Percentiles rank a stretch among this genome's conserved stretches.
phyloP scores from a whole-genome alignment of 2,329 filamentous ascomycete genomes.

The Bipolaris sorokiniana region DNA sequence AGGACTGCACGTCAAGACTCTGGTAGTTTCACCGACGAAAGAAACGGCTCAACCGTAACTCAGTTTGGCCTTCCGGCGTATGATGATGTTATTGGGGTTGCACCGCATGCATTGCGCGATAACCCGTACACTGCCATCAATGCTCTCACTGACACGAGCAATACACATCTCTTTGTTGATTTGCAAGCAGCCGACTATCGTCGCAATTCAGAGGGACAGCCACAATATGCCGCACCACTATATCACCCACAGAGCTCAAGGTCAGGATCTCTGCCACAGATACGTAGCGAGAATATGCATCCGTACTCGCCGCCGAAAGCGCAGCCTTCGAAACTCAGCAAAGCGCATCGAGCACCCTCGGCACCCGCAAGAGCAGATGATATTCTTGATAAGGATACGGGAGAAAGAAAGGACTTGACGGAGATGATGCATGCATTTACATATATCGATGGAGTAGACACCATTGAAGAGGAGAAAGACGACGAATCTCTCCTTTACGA shows the following conservation, averaged over 20 bases:
- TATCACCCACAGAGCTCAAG: slow-evolving; percentile 22
- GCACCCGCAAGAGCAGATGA: slow-evolving; percentile 25
- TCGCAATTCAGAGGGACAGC: slow-evolving; percentile 34
- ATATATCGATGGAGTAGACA: slow-evolving; percentile 32
- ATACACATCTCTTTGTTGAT: slow-evolving; percentile 5
- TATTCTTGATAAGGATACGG: slow-evolving; percentile 40
- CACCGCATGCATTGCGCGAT: slow-evolving; percentile 22
- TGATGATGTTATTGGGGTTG: slow-evolving; percentile 14
- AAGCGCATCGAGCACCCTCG: slow-evolving; percentile 27
- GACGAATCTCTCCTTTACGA: slow-evolving; percentile 29
- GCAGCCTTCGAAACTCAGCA: slow-evolving; percentile 29
- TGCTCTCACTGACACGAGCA: slow-evolving; percentile 4
- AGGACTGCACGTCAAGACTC: slow-evolving; percentile 31
- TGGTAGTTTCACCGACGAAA: slow-evolving; percentile 31
- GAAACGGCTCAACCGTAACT: slow-evolving; percentile 17
- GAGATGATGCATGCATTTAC: slow-evolving; percentile 46
- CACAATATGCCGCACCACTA: slow-evolving; percentile 30
- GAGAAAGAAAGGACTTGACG: slow-evolving; percentile 40
- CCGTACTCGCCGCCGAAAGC: slow-evolving; percentile 13
- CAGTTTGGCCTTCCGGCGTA: slow-evolving; percentile 19
- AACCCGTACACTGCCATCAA: slow-evolving; percentile 26
- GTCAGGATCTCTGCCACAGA: slow-evolving; percentile 25
- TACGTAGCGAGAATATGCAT: slow-evolving; percentile 15
- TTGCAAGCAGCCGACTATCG: slow-evolving; percentile 26
- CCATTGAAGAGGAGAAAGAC: slow-evolving; percentile 26